A percentile compares a stretch with the other conserved stretches of the same genome.
phyloP scores from a whole-genome alignment of 192 early-diverging fungal genomes.

The Lunasporangiospora selenospora region DNA sequence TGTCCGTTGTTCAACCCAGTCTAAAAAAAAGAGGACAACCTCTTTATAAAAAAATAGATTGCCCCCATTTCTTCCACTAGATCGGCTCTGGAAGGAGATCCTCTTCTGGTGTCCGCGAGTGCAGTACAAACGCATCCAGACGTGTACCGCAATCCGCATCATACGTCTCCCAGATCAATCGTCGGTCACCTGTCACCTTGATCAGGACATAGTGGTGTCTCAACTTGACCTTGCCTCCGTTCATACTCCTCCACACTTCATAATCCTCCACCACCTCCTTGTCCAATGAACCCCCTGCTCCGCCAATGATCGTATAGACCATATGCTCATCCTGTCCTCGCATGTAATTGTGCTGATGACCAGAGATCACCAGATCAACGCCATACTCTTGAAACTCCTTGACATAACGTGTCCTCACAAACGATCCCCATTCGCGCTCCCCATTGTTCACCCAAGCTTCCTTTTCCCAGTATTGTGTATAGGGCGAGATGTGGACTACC shows the following conservation, averaged over 20 bases:
- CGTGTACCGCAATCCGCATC: constrained; percentile 44
- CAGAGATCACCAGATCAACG: constrained; percentile 80
- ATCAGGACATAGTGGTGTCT: constrained; percentile 52
- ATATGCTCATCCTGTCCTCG: constrained; percentile 59
- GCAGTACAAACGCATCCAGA: constrained; percentile 44
- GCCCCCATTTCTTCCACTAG: background rate
- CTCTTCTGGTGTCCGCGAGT: constrained; percentile 29
- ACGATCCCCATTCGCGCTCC: constrained; percentile 75
- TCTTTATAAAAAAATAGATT: background rate
- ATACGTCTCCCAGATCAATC: constrained; percentile 50
- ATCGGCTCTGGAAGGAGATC: background rate
- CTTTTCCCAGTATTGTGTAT: constrained; percentile 79
- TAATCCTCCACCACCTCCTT: constrained; percentile 69
- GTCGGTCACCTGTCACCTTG: constrained; percentile 47
- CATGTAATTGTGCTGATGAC: constrained; percentile 84
- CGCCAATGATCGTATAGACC: constrained; percentile 75
- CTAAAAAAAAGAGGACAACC: background rate
- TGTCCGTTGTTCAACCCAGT: too few species aligned
- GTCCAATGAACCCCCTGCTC: constrained; percentile 74
- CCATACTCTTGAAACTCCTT: constrained; percentile 65
- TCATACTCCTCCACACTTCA: constrained; percentile 46
- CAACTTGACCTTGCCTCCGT: constrained; percentile 34
- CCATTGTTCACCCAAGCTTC: constrained; percentile 68
- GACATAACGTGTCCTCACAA: constrained; percentile 69
- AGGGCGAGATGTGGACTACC: constrained; percentile 77